Conservation (phyloP, 148 eudicot species). For the Chenopodium formosanum region DNA sequence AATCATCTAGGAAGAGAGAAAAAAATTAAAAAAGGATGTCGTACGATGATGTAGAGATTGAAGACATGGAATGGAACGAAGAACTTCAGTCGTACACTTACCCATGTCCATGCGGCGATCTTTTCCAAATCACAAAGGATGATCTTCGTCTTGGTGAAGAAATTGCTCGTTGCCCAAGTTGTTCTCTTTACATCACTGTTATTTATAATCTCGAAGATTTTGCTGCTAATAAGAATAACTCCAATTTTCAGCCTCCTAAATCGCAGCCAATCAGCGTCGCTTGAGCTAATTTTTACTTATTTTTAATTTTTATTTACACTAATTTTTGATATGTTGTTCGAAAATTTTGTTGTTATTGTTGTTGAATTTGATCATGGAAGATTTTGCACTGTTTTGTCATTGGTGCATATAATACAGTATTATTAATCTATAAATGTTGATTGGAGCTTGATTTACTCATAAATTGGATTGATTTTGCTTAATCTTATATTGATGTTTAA, state of each 20-base stretch:
- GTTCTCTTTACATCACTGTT: slow-evolving; percentile 86
- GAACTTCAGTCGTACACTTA: slow-evolving; percentile 75
- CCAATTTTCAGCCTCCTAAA: slow-evolving; percentile 43
- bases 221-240: slow-evolving; percentile 28
- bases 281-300: slow-evolving; percentile 20
- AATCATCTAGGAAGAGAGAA: too few species aligned
- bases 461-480: neutral
- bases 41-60: slow-evolving; percentile 97
- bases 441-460: neutral
- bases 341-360: too few species aligned
- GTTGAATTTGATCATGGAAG: too few species aligned
- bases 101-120: slow-evolving; percentile 89
- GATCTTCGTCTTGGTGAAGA: slow-evolving; percentile 86
- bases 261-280: slow-evolving; percentile 64
- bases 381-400: too few species aligned
- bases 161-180: slow-evolving; percentile 90
- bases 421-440: too few species aligned
- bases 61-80: slow-evolving; percentile 98
- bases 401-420: too few species aligned
- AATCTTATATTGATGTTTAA: too few species aligned
- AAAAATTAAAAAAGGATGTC: slow-evolving; percentile 45
- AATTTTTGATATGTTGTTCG: too few species aligned
- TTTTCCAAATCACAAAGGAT: slow-evolving; percentile 80
- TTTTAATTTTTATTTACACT: too few species aligned
- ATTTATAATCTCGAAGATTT: slow-evolving; percentile 84